A percentile compares a stretch with the other conserved stretches of the same genome.
Evolutionary conservation across 148 eudicot species (phyloP).

Genomic region (Rhododendron ferrugineum): DNA sequence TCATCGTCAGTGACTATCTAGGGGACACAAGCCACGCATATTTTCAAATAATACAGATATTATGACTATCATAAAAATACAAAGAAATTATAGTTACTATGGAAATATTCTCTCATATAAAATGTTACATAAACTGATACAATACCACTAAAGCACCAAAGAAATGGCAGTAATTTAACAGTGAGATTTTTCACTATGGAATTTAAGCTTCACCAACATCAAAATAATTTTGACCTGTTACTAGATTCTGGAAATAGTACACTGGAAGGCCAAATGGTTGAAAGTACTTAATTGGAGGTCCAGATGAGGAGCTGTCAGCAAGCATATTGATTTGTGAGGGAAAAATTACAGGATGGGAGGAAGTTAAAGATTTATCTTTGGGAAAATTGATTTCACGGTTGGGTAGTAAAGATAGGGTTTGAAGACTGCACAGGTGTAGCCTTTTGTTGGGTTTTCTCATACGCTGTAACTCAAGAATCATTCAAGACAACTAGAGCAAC

Average conservation of each 20-base stretch:
- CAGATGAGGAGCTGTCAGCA: no score
- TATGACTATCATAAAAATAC: not conserved
- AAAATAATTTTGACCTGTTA: no score
- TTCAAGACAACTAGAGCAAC: not conserved
- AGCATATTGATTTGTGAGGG: no score
- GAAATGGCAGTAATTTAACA: not conserved
- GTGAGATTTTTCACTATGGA: not conserved
- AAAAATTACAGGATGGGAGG: no score
- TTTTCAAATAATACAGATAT: not conserved
- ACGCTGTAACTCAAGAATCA: not conserved
- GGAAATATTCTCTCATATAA: not conserved
- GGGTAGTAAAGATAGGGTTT: no score
- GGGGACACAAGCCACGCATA: not conserved
- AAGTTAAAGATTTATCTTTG: no score
- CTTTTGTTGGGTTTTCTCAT: no score
- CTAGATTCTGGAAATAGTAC: no score
- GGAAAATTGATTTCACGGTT: no score
- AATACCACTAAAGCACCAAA: not conserved
- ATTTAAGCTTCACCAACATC: not conserved
- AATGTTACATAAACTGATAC: not conserved
- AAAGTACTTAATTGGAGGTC: no score
- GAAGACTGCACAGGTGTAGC: no score
- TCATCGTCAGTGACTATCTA: not conserved
- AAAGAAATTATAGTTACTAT: not conserved
- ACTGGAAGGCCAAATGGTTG: no score